Percentiles rank a stretch among this genome's conserved stretches.
Conservation (phyloP, 257 asterid genomes). For the Orobanche coerulescens region DNA sequence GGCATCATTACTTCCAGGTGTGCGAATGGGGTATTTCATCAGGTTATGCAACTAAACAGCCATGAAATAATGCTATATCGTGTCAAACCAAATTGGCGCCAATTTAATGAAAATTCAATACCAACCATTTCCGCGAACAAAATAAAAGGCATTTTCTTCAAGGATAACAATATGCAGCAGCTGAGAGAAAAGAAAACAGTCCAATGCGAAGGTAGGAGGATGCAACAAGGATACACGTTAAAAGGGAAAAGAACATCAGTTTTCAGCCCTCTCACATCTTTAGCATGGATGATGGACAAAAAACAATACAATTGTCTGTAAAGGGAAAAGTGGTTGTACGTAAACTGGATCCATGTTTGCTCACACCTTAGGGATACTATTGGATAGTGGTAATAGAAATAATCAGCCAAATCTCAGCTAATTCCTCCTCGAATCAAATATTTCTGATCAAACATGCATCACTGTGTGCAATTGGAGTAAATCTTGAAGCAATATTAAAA, state of each 20-base stretch:
- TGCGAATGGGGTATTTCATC: neutral
- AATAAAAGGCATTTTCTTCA: neutral
- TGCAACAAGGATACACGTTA: slow-evolving; percentile 9
- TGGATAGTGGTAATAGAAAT: neutral
- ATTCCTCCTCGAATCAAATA: neutral
- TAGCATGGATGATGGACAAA: neutral
- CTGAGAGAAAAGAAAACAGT: neutral
- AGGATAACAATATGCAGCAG: neutral
- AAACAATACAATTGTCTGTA: too few species aligned
- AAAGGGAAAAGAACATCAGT: neutral
- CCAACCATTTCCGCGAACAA: slow-evolving; percentile 7
- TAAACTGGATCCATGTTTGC: neutral
- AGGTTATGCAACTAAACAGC: neutral
- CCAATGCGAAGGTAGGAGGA: slow-evolving; percentile 3
- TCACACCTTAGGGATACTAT: too few species aligned
- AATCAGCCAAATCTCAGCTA: neutral
- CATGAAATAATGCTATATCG: neutral
- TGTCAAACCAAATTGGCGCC: neutral
- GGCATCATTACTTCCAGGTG: neutral
- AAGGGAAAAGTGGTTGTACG: neutral
- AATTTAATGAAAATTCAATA: neutral
- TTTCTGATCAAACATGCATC: neutral
- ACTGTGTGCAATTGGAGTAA: neutral
- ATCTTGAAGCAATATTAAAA: slow-evolving; percentile 8
- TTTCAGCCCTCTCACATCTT: slow-evolving; percentile 16